A percentile compares a stretch with the other conserved stretches of the same genome.
These are phyloP conservation scores for Globisporangium sylvaticum DNA, from an alignment of 352 stramenopile genomes.

Conservation along the genomic window DNA sequence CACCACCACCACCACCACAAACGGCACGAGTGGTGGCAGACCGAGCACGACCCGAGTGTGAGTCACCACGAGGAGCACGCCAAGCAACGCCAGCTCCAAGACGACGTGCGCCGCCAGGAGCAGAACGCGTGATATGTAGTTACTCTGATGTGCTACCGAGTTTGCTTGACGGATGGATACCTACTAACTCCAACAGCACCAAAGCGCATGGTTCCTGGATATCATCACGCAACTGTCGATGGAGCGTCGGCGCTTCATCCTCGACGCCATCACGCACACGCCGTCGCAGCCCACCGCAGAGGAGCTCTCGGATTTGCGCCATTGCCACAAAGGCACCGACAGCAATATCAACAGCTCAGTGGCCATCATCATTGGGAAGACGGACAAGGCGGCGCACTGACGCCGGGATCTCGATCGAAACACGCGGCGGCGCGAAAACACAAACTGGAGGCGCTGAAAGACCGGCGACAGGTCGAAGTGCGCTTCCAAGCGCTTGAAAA, in stretches of 20 bases:
- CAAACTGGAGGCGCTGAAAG: slow-evolving; percentile 50
- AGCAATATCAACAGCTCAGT: slow-evolving; percentile 1
- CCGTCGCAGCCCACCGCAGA: slow-evolving; percentile 49
- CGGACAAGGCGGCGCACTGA: not conserved
- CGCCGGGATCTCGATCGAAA: slow-evolving; percentile 19
- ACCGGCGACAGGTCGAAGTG: slow-evolving; percentile 47
- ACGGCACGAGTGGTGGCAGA: slow-evolving; percentile 33
- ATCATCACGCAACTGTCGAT: slow-evolving; percentile 80
- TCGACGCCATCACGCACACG: slow-evolving; percentile 62
- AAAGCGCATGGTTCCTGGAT: slow-evolving; percentile 63
- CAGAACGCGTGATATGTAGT: slow-evolving; percentile 69
- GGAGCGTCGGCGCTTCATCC: slow-evolving; percentile 66
- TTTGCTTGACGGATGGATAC: no score
- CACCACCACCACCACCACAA: not conserved
- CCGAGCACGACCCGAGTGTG: slow-evolving; percentile 20
- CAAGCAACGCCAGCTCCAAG: slow-evolving; percentile 29
- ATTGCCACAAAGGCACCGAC: slow-evolving; percentile 5
- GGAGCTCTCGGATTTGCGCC: slow-evolving; percentile 45
- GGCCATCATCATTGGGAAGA: not conserved
- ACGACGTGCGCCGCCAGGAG: slow-evolving; percentile 55
- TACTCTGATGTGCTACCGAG: no score
- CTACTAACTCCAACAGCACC: slow-evolving; percentile 38
- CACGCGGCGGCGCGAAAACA: slow-evolving; percentile 30
- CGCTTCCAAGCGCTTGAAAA: slow-evolving; percentile 60
- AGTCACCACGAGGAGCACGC: slow-evolving; percentile 16